Base-by-base conservation (phyloP, 306 rosid species). In the Myrica gale region DNA sequence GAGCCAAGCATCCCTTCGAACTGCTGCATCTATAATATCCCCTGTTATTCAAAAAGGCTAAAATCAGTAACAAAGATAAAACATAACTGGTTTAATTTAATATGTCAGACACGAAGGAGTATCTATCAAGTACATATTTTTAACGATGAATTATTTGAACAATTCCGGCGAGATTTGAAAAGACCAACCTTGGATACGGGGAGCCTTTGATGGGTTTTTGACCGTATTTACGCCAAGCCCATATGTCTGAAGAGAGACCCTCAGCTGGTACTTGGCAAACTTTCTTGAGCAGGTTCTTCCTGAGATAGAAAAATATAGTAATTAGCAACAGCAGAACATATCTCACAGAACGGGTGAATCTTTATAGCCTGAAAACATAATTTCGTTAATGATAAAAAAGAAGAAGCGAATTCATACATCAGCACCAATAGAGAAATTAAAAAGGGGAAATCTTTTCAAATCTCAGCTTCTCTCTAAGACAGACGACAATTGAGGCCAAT, bases 221-320 rank as follows among this genome's bases (percentile, higher is more conserved):
- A 1, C 98, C 98, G 75, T 95, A 95, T 82, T 95, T 95, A 56
- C 98, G 80, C 98, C 98, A 95, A 65, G 98, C 97, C 98, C 98
- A 95, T 41, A 90, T 82, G 42, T 95, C 98, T n/a, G 98, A 92
- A 8, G 97, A 90, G 42, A 92, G 90, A 70, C 80, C 77, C 83
- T 95, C 98, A 4, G 91, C 96, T 2, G 98, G 95, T 3, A 95
- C 97, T 70, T 92, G 91, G 69, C 95, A 89, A 43, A 92, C 97
- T 79, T 90, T 92, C 90, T 95, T 95, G 6, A 92, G 83, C 82
- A 87, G 93, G 65, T 92, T 95, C 91, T 95, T 95, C 83, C 98
- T 94, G 84, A 8, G 73, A 78, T 52, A 9, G 42, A 55, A 13
- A 8, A 65, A 76, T 52, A 60, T 62, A 37, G 42, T 77, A 79